Percentiles rank a stretch among this genome's conserved stretches.
phyloP scores from a whole-genome alignment of 2,329 filamentous ascomycete species.

The Fusarium sulawesiense region DNA sequence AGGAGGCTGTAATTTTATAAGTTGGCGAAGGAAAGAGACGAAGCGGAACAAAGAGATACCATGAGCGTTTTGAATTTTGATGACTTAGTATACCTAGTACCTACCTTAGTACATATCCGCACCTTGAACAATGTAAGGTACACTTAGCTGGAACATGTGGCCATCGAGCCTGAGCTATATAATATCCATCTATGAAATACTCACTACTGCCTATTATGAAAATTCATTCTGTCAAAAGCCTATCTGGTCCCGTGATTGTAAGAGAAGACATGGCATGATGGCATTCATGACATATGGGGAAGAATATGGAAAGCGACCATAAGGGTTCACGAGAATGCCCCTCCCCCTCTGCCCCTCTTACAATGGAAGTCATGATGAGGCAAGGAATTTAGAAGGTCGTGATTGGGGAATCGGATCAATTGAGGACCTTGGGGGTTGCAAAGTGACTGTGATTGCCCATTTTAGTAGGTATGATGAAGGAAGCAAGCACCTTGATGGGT shows the following conservation, averaged over 20 bases:
- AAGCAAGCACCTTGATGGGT: conserved; percentile 37
- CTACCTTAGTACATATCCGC: conserved; percentile 12
- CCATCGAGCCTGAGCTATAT: conserved; percentile 26
- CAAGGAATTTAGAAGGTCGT: background rate
- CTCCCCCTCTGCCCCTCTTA: conserved; percentile 29
- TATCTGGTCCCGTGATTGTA: background rate
- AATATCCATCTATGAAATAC: conserved; percentile 29
- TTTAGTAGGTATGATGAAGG: conserved; percentile 3
- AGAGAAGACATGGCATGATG: background rate
- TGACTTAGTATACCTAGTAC: conserved; percentile 16
- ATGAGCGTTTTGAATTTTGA: conserved; percentile 44
- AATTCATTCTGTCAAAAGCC: background rate
- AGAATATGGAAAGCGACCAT: conserved; percentile 24
- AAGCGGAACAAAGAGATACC: conserved; percentile 43
- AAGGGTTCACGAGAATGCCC: conserved; percentile 36
- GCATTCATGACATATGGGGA: background rate
- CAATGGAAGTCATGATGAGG: conserved; percentile 25
- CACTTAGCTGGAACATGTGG: conserved; percentile 27
- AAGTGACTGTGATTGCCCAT: background rate
- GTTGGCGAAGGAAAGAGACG: background rate
- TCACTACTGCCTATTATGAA: background rate
- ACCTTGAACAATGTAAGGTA: conserved; percentile 1
- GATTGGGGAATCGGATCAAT: conserved; percentile 23
- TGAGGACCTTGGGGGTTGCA: conserved; percentile 15
- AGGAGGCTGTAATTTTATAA: conserved; percentile 40